These are phyloP conservation scores for Candida incommunis DNA, from an alignment of 805 yeast species.

Conservation along the genomic window DNA sequence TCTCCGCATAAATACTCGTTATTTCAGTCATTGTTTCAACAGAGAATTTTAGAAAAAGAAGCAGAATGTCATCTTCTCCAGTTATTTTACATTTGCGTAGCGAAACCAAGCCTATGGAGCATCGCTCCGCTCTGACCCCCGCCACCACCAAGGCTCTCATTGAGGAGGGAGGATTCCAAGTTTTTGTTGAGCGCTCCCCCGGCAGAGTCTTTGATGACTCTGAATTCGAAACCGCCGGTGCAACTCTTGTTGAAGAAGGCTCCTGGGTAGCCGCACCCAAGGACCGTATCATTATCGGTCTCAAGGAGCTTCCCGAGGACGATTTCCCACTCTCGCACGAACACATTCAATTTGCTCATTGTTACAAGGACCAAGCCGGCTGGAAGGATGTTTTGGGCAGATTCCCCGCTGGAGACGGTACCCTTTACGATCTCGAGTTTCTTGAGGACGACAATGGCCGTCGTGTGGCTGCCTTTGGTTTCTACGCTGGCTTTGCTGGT, in stretches of 20 bases:
- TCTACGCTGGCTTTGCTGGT: conserved; percentile 99
- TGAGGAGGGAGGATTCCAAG: conserved; percentile 68
- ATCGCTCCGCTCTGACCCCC: conserved; percentile 95
- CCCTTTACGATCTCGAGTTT: conserved; percentile 86
- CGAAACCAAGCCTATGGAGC: conserved; percentile 93
- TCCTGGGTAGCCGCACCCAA: conserved; percentile 89
- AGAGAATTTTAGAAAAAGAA: too few species aligned
- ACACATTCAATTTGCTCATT: conserved; percentile 97
- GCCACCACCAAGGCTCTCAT: conserved; percentile 69
- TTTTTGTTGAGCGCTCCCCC: conserved; percentile 75
- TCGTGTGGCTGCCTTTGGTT: conserved; percentile 99
- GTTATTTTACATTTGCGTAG: conserved; percentile 84
- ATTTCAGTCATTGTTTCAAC: too few species aligned
- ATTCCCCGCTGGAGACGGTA: conserved; percentile 85
- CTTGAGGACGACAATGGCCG: conserved; percentile 89
- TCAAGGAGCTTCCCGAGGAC: conserved; percentile 89
- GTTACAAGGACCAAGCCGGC: conserved; percentile 95
- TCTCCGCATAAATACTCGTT: too few species aligned
- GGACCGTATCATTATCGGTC: conserved; percentile 80
- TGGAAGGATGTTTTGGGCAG: conserved; percentile 86
- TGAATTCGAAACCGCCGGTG: conserved; percentile 72
- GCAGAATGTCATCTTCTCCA: conserved; percentile 5
- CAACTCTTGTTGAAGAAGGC: conserved; percentile 78
- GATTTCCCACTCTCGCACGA: conserved; percentile 90
- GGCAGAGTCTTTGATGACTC: conserved; percentile 66